Conservation (phyloP, 352 stramenopile genomes). For the Pythium plurisporium region DNA sequence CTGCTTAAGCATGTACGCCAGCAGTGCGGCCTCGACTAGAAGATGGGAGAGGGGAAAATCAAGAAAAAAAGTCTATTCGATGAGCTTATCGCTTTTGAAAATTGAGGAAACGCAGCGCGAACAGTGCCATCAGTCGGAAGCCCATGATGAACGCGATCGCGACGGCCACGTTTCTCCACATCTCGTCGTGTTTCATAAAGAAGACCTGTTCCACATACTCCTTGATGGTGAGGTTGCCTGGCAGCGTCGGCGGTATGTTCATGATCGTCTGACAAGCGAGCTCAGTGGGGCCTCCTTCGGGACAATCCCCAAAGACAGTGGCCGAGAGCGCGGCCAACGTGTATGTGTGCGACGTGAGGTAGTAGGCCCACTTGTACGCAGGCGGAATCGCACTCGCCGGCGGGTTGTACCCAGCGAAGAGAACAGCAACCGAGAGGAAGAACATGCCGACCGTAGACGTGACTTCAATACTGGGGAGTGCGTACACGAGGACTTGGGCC, state of each 20-base stretch:
- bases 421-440: slow-evolving; percentile 44
- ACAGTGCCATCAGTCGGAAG: slow-evolving; percentile 40
- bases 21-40: neutral
- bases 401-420: slow-evolving; percentile 55
- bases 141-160: slow-evolving; percentile 42
- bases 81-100: slow-evolving; percentile 29
- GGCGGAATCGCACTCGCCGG: slow-evolving; percentile 24
- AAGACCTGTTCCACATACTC: slow-evolving; percentile 46
- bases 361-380: slow-evolving; percentile 34
- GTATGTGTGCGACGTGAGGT: slow-evolving; percentile 40
- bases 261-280: slow-evolving; percentile 39
- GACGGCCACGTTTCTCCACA: slow-evolving; percentile 39
- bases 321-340: slow-evolving; percentile 31
- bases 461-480: slow-evolving; percentile 39
- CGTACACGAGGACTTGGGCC: slow-evolving; percentile 67
- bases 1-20: neutral
- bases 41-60: no score
- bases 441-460: slow-evolving; percentile 35
- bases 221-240: slow-evolving; percentile 39
- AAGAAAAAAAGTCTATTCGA: no score
- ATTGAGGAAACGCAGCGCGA: slow-evolving; percentile 56
- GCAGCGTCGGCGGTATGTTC: slow-evolving; percentile 27
- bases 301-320: slow-evolving; percentile 39
- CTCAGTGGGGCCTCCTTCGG: neutral
- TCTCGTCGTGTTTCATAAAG: slow-evolving; percentile 53